Base-by-base conservation (phyloP, 768 basidiomycete genomes). In the Panaeolus papilionaceus region DNA sequence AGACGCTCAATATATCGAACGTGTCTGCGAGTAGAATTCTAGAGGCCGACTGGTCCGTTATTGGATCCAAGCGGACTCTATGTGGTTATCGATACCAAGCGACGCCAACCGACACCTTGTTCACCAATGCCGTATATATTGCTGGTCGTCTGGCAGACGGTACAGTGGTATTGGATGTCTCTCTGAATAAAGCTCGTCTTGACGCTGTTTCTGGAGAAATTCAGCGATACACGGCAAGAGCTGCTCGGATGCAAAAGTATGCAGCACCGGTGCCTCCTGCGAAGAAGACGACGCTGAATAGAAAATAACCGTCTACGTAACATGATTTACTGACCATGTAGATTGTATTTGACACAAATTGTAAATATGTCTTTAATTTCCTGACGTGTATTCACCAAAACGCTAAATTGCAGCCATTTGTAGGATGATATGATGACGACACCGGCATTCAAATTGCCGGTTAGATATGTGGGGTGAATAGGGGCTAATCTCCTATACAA, bases 21-120 rank as follows among this genome's bases (percentile, higher is more conserved):
- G 80, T 83, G 20, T 81, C 81, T 28, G 79, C 78, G 7, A 80
- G 80, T 12, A 76, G 80, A 18, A 83, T 82, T 39, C 47, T 83
- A 11, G 81, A 82, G 58, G 66, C 79, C 3, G 81, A 82, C 64
- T 82, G 82, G 82, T 76, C 71, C 14, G 61, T 74, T 2, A 64
- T 79, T 3, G 81, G 82, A 2, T 77, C 74, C 1, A 69, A 69
- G 47, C 71, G 72, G 42, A 83, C 82, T 0, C 23, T 83, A 10
- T 83, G 80, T 64, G 74, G 79, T 6, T 83, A 82, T 61, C 71
- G 80, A 5, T 83, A 82, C 64, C 78, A 79, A 54, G 68, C 80
- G 28, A 80, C 79, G 3, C 78, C 79, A 4, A 80, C 71, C 1
- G 78, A 77, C 18, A 63, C 80, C 11, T 61, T 79, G 61, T 72